Evolutionary conservation across 306 rosid species (phyloP), one percentile per base, ranked within the genome.

Genomic region (Vicia sativa): DNA sequence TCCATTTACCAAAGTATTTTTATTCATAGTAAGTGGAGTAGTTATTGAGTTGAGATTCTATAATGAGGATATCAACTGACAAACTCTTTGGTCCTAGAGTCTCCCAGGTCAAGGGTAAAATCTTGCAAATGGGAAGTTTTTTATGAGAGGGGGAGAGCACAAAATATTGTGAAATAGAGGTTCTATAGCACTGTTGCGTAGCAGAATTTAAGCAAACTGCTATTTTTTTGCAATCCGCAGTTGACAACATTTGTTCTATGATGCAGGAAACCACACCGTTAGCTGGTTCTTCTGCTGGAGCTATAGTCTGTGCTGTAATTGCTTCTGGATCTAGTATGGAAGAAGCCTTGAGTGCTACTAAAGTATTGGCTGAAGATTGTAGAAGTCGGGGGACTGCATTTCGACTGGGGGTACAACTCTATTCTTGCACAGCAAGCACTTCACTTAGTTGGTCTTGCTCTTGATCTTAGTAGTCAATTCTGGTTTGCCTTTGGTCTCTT

Each of bases 251-350:
- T 7, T 7, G 38, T 34, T 34, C 38, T 34, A 34, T 63, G 71
- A 77, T 75, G 46, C 62, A 92, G 98, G 96, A 90, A 69, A 86
- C 89, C 42, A 92, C 98, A 18, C 98, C 98, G 9, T 80, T 90
- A 81, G 93, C 98, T 63, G 98, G 98, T 86, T 91, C 96, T 52
- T 93, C 98, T 3, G 98, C 98, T 3, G 98, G 98, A 44, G 96
- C 96, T 41, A 90, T 93, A 79, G 96, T 90, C 39, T 93, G 96
- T 75, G 98, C 96, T 11, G 96, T 87, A 61, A 67, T 93, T 83
- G 96, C 96, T 16, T 93, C 96, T 2, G 96, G 98, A 68, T 90
- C 91, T 26, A 86, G 85, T 55, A 93, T 93, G 96, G 82, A 84
- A 82, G 96, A 90, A 70, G 96, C 88, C 48, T 59, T 90, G 79